Conservation (phyloP, 192 early-diverging fungal genomes). For the Mortierella antarctica region DNA sequence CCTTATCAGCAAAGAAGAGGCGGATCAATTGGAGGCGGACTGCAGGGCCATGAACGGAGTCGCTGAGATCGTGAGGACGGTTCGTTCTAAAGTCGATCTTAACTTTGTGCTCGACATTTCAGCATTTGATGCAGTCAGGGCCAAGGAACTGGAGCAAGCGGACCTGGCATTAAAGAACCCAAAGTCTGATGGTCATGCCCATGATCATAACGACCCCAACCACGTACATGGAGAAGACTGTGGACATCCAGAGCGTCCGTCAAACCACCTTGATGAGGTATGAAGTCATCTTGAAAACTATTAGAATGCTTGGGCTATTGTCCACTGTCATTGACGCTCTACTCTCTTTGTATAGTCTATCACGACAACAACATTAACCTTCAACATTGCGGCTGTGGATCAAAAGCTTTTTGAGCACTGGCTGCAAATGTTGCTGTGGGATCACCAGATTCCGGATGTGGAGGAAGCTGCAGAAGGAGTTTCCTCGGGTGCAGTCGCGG, state of each 20-base stretch:
- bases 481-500: not conserved
- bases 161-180: conserved; percentile 7
- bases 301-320: not conserved
- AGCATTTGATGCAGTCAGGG: conserved; percentile 55
- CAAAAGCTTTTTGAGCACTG: conserved; percentile 66
- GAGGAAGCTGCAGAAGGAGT: not conserved
- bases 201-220: conserved; percentile 28
- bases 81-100: conserved; percentile 56
- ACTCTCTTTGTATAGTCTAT: conserved; percentile 67
- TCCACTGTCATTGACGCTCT: not conserved
- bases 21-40: conserved; percentile 56
- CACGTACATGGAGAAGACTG: conserved; percentile 38
- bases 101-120: conserved; percentile 63
- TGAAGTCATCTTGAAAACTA: not conserved
- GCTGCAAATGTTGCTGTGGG: conserved; percentile 80
- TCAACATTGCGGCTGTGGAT: conserved; percentile 65
- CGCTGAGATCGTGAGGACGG: conserved; percentile 37
- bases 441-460: conserved; percentile 60
- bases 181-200: conserved; percentile 2
- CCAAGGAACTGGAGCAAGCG: conserved; percentile 39
- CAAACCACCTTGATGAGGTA: conserved; percentile 44
- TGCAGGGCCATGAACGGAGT: conserved; percentile 46
- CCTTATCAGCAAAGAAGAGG: conserved; percentile 60
- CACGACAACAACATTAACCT: conserved; percentile 56
- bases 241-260: conserved; percentile 10